Percentiles rank a stretch among this genome's conserved stretches.
phyloP scores from a whole-genome alignment of 1,284 basidiomycete genomes.

The Cystobasidium pallidum region DNA sequence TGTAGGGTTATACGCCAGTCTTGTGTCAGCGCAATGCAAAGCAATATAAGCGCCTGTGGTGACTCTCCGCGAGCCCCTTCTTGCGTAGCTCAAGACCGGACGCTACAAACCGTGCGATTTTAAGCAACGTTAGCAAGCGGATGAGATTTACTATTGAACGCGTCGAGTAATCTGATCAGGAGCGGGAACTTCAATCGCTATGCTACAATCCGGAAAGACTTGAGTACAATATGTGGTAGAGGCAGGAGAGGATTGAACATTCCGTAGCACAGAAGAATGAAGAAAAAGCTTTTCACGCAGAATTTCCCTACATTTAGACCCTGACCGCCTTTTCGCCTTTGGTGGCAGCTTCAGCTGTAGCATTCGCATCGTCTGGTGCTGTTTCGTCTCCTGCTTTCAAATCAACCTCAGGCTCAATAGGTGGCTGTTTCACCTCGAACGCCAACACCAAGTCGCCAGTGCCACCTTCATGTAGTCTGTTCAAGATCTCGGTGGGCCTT shows the following conservation, averaged over 20 bases:
- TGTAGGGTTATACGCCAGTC: too few relatives aligned
- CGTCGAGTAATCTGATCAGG: neutral
- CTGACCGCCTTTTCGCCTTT: neutral
- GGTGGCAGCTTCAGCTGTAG: neutral
- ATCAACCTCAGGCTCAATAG: slow-evolving; percentile 5
- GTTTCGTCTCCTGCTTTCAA: neutral
- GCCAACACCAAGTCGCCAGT: slow-evolving; percentile 29
- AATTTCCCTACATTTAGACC: neutral
- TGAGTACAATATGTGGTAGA: neutral
- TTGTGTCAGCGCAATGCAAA: too few relatives aligned
- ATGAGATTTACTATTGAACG: too few relatives aligned
- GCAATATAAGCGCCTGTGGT: too few relatives aligned
- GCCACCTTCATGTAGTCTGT: slow-evolving; percentile 36
- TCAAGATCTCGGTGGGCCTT: slow-evolving; percentile 17
- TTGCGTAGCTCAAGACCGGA: too few relatives aligned
- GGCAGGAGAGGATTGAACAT: too few relatives aligned
- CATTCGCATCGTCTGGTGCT: neutral
- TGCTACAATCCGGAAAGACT: neutral
- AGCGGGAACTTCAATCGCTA: neutral
- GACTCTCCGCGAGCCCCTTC: too few relatives aligned
- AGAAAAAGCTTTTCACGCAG: too few relatives aligned
- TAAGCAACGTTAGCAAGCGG: too few relatives aligned
- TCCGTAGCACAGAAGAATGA: too few relatives aligned
- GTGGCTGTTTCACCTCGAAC: slow-evolving; percentile 37
- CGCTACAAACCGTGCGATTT: too few relatives aligned